phyloP scores from a whole-genome alignment of 2,329 filamentous ascomycete genomes.

The Diplodia seriata region DNA sequence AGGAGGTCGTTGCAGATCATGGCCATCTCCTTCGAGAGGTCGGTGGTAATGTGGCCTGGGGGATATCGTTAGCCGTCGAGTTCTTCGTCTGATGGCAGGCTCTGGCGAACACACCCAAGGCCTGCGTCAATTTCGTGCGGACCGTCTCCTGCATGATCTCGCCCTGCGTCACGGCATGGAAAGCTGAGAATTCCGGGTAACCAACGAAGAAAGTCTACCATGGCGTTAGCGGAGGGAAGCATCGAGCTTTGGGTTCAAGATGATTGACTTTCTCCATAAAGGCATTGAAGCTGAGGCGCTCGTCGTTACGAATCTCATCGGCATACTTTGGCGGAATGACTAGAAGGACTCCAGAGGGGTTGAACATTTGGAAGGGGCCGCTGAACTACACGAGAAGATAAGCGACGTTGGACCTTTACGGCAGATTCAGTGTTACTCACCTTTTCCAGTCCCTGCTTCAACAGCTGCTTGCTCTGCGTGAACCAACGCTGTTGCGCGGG shows the following conservation, averaged over 20 bases:
- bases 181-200: neutral
- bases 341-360: neutral
- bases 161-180: conserved; percentile 16
- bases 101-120: neutral
- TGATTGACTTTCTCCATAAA: neutral
- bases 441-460: neutral
- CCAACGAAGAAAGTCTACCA: conserved; percentile 5
- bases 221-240: neutral
- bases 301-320: conserved; percentile 18
- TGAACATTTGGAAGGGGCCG: conserved; percentile 13
- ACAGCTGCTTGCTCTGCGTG: neutral
- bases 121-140: conserved; percentile 12
- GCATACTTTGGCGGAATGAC: conserved; percentile 12
- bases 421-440: neutral
- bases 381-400: neutral
- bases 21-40: conserved; percentile 9
- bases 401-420: neutral
- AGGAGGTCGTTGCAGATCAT: conserved; percentile 6
- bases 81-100: no score
- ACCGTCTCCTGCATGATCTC: conserved; percentile 21
- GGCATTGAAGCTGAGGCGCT: conserved; percentile 14
- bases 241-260: neutral
- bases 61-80: neutral
- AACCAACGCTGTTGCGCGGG: neutral
- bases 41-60: conserved; percentile 6